These are phyloP conservation scores for Dictyostelium intermedium DNA, from an alignment of 78 protist genomes.

Conservation along the genomic window DNA sequence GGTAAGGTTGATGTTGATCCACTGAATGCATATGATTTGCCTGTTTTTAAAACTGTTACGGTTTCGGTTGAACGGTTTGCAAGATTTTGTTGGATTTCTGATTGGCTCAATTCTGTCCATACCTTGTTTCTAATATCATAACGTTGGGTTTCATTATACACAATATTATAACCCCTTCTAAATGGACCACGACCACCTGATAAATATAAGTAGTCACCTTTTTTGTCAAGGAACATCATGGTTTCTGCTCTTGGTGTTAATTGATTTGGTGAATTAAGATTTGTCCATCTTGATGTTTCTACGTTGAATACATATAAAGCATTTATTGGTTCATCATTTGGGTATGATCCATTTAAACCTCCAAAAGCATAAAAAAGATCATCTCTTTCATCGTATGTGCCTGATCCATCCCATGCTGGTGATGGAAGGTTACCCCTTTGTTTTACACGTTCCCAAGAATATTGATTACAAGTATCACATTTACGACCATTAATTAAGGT, in stretches of 20 bases:
- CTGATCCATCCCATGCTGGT: slow-evolving; percentile 30
- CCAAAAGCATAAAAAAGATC: slow-evolving; percentile 22
- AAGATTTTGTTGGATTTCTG: background rate
- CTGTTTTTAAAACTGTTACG: background rate
- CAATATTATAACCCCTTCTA: slow-evolving; percentile 1
- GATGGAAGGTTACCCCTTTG: background rate
- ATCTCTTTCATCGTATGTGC: background rate
- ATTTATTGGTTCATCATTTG: background rate
- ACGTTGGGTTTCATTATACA: background rate
- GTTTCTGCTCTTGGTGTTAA: slow-evolving; percentile 21
- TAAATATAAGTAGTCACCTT: background rate
- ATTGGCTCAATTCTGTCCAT: background rate
- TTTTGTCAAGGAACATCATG: background rate
- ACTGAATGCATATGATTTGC: background rate
- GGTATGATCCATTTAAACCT: slow-evolving; percentile 36
- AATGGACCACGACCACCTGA: slow-evolving; percentile 40
- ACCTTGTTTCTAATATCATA: background rate
- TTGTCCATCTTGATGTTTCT: background rate
- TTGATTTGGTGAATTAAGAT: background rate
- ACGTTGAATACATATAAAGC: background rate
- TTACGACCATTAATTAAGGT: background rate
- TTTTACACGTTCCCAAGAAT: background rate
- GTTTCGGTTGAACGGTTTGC: slow-evolving; percentile 45
- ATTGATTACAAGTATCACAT: background rate
- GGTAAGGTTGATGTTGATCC: slow-evolving; percentile 8